phyloP scores from a whole-genome alignment of 192 early-diverging fungal species.

The Allomyces macrogynus region DNA sequence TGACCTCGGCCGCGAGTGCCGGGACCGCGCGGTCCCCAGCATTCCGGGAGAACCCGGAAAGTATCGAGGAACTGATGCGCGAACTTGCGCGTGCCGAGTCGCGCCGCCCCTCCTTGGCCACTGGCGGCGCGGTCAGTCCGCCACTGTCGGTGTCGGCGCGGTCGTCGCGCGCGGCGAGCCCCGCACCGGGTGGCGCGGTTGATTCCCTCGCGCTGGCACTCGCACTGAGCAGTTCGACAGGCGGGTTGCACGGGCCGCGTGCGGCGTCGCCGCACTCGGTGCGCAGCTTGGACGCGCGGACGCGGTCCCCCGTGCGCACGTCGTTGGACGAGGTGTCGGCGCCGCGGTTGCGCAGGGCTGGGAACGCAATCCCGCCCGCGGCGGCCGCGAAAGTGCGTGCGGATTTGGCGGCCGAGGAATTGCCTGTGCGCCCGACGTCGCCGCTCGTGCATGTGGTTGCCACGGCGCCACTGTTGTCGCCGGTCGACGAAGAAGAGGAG shows the following conservation, averaged over 20 bases:
- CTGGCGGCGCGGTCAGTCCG: background rate
- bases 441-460: background rate
- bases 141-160: background rate
- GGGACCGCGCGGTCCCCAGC: background rate
- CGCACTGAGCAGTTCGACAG: too few relatives aligned
- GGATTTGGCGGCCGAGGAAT: too few relatives aligned
- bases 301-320: too few relatives aligned
- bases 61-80: background rate
- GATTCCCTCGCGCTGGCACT: background rate
- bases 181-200: background rate
- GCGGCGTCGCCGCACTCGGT: too few relatives aligned
- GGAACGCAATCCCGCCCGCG: too few relatives aligned
- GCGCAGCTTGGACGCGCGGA: too few relatives aligned
- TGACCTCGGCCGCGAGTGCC: background rate
- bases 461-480: background rate
- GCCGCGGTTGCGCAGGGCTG: too few relatives aligned
- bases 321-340: too few relatives aligned
- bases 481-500: background rate
- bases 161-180: background rate
- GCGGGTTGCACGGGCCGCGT: too few relatives aligned
- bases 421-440: background rate
- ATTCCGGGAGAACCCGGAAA: background rate
- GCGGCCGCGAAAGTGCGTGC: too few relatives aligned
- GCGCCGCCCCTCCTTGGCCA: background rate
- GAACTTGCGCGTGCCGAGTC: background rate